Conservation (phyloP, 148 eudicot genomes). For the Rhododendron molle region DNA sequence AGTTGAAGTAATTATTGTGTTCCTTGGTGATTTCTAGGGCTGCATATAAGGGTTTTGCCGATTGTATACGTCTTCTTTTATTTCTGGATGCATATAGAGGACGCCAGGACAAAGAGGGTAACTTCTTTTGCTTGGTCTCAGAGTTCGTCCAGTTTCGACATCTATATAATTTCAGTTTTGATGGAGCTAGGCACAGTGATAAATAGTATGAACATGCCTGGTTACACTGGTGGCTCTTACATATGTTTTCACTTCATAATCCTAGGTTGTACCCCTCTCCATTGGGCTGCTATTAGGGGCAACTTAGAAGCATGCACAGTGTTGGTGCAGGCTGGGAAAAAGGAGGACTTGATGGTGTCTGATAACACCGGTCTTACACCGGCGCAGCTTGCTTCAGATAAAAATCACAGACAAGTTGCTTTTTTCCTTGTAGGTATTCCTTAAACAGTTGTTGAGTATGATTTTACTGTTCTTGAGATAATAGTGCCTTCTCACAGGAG, state of each 20-base stretch:
- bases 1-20: neutral
- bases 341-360: conserved; percentile 77
- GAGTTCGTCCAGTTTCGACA: neutral
- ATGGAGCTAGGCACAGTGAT: conserved; percentile 4
- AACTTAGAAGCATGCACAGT: conserved; percentile 98
- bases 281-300: conserved; percentile 99
- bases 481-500: neutral
- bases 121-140: conserved; percentile 12
- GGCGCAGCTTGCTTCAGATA: conserved; percentile 96
- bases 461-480: conserved; percentile 8
- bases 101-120: conserved; percentile 97
- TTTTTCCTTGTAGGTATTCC: conserved; percentile 95
- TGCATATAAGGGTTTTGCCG: conserved; percentile 99
- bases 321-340: conserved; percentile 96
- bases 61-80: conserved; percentile 89
- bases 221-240: neutral
- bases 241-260: conserved; percentile 3
- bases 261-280: conserved; percentile 97
- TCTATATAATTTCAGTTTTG: conserved; percentile 3
- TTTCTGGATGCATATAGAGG: conserved; percentile 94
- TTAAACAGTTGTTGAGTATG: conserved; percentile 2
- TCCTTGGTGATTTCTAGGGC: conserved; percentile 65
- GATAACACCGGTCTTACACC: conserved; percentile 96
- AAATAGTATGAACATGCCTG: neutral
- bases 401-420: conserved; percentile 98